Evolutionary conservation across 805 yeast genomes (phyloP).

Genomic region (Candida loeiensis): DNA sequence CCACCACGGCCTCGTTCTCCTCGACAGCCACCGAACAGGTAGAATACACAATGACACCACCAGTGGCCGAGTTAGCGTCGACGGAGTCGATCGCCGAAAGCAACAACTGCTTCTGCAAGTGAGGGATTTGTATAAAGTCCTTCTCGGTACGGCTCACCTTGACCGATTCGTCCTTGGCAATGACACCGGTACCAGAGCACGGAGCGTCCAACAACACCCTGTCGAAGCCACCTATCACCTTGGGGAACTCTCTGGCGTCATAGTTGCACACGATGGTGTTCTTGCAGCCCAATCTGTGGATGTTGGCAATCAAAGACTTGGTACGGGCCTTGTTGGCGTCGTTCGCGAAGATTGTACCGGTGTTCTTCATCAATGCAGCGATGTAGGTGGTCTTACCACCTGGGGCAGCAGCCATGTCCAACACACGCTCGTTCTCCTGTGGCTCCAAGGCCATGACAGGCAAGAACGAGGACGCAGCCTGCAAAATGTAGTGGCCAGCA

Average conservation of each 20-base stretch:
- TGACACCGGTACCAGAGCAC: conserved; percentile 99
- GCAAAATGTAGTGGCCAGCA: conserved; percentile 96
- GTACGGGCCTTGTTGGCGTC: conserved; percentile 97
- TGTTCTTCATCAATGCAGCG: conserved; percentile 95
- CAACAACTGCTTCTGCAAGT: conserved; percentile 88
- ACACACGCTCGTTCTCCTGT: conserved; percentile 90
- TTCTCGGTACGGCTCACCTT: conserved; percentile 91
- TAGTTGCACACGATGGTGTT: conserved; percentile 96
- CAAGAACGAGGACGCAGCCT: conserved; percentile 96
- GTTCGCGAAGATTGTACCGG: conserved; percentile 96
- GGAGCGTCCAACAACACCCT: conserved; percentile 96
- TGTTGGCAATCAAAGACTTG: conserved; percentile 92
- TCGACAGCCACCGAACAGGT: conserved; percentile 98
- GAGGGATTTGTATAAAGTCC: conserved; percentile 95
- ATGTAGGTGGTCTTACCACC: conserved; percentile 98
- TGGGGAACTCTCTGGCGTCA: conserved; percentile 98
- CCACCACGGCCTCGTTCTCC: conserved; percentile 98
- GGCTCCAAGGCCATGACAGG: conserved; percentile 98
- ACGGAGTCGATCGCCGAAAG: conserved; percentile 96
- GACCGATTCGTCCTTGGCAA: conserved; percentile 94
- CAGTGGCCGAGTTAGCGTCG: conserved; percentile 86
- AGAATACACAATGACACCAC: conserved; percentile 93
- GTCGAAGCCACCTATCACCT: conserved; percentile 97
- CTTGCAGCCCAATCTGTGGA: conserved; percentile 94
- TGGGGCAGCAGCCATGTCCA: conserved; percentile 99